These are phyloP conservation scores for Pseudocercospora musae DNA, from an alignment of 2,329 filamentous ascomycete species.

Conservation along the genomic window DNA sequence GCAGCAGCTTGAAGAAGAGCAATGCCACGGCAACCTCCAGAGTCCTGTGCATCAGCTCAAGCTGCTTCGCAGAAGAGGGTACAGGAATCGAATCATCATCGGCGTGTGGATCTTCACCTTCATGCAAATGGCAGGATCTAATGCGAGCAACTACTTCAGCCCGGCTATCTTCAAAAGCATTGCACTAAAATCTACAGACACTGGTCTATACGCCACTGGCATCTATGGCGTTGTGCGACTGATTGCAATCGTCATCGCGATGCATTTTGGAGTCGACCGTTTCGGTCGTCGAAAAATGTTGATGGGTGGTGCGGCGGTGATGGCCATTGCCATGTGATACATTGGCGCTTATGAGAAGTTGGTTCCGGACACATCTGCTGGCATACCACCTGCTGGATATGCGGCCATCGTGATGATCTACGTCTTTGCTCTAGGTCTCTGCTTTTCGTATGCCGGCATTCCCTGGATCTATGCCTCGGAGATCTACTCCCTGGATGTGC, in stretches of 20 bases:
- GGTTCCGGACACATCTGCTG: conserved; percentile 50
- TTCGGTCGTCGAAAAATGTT: conserved; percentile 62
- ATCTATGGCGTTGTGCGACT: conserved; percentile 72
- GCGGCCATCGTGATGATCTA: conserved; percentile 68
- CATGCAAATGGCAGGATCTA: conserved; percentile 31
- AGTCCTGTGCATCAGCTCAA: neutral
- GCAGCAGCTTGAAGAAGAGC: conserved; percentile 10
- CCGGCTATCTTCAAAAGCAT: conserved; percentile 66
- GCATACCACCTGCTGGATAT: conserved; percentile 54
- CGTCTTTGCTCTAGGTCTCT: conserved; percentile 54
- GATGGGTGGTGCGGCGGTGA: conserved; percentile 42
- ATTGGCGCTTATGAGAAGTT: conserved; percentile 67
- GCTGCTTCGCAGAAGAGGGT: neutral
- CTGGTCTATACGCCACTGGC: conserved; percentile 67
- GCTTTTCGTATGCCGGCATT: conserved; percentile 21
- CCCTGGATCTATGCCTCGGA: conserved; percentile 55
- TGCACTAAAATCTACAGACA: conserved; percentile 55
- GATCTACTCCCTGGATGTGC: conserved; percentile 63
- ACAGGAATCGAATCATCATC: conserved; percentile 12
- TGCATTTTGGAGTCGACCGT: conserved; percentile 68
- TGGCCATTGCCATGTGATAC: conserved; percentile 62
- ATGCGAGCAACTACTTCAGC: conserved; percentile 59
- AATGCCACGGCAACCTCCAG: neutral
- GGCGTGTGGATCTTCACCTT: conserved; percentile 12
- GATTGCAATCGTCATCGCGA: conserved; percentile 59